Conservation (phyloP, 2,329 filamentous ascomycete genomes). For the Pyrenophora tritici-repentis region DNA sequence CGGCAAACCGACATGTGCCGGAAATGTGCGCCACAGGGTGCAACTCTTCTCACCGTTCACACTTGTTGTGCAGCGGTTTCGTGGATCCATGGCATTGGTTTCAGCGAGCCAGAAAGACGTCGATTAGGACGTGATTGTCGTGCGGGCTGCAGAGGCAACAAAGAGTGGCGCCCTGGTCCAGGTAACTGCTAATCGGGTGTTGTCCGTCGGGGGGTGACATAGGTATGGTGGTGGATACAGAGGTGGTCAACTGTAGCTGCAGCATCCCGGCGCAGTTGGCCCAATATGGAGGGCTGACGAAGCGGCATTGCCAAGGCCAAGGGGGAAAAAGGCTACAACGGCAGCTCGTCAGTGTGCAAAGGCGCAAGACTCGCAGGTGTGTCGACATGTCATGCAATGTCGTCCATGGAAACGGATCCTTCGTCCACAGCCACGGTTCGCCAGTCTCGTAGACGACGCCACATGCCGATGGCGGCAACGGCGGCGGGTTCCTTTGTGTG, state of each 20-base stretch:
- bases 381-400: slow-evolving; percentile 6
- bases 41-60: neutral
- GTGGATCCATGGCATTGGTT: slow-evolving; percentile 6
- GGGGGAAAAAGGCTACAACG: neutral
- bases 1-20: slow-evolving; percentile 25
- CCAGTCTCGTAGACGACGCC: neutral
- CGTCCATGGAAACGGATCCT: slow-evolving; percentile 3
- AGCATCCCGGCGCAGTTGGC: neutral
- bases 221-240: neutral
- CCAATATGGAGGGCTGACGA: neutral
- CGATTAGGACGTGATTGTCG: neutral
- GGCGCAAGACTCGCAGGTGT: slow-evolving; percentile 7
- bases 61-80: neutral
- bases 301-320: neutral
- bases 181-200: too few relatives aligned
- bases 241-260: slow-evolving; percentile 5
- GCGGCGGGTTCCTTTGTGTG: neutral
- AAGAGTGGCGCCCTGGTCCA: neutral
- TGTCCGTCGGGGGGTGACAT: too few relatives aligned
- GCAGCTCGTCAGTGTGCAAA: neutral
- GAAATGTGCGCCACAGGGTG: neutral
- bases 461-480: slow-evolving; percentile 6
- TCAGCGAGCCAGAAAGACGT: neutral
- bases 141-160: neutral
- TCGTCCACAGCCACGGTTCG: neutral